Conservation (phyloP, 495 filamentous ascomycete genomes). For the Alectoria sarmentosa region DNA sequence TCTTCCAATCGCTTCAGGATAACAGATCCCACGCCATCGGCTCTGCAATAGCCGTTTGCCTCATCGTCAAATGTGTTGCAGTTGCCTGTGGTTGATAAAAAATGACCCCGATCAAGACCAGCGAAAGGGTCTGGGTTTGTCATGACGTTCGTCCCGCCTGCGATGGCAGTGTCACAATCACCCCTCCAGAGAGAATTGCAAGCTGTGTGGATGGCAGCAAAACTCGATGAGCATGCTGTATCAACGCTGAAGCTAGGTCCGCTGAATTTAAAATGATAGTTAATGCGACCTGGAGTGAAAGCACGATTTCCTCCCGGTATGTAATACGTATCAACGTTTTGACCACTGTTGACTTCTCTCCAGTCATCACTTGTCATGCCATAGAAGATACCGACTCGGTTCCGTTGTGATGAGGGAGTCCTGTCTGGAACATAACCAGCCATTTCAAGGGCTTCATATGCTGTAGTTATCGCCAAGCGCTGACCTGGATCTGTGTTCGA, state of each 20-base stretch:
- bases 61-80: constrained; percentile 62
- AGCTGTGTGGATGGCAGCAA: not conserved
- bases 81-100: constrained; percentile 54
- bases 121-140: not conserved
- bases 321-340: not conserved
- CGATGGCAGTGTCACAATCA: not conserved
- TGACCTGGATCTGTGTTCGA: constrained; percentile 33
- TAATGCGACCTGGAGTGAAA: not conserved
- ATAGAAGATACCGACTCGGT: constrained; percentile 33
- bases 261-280: not conserved
- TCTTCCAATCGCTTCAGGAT: constrained; percentile 41
- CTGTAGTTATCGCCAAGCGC: constrained; percentile 29
- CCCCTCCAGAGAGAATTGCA: not conserved
- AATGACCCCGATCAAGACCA: constrained; percentile 60
- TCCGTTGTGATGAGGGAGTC: constrained; percentile 25
- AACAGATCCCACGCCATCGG: constrained; percentile 36
- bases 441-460: constrained; percentile 35
- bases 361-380: constrained; percentile 34
- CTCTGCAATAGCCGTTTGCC: constrained; percentile 65
- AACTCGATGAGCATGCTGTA: not conserved
- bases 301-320: not conserved
- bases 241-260: not conserved
- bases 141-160: not conserved
- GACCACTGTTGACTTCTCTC: constrained; percentile 32
- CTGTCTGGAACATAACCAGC: constrained; percentile 30